Evolutionary conservation across 208 protist genomes (phyloP).

Genomic region (Crithidia acanthocephali): DNA sequence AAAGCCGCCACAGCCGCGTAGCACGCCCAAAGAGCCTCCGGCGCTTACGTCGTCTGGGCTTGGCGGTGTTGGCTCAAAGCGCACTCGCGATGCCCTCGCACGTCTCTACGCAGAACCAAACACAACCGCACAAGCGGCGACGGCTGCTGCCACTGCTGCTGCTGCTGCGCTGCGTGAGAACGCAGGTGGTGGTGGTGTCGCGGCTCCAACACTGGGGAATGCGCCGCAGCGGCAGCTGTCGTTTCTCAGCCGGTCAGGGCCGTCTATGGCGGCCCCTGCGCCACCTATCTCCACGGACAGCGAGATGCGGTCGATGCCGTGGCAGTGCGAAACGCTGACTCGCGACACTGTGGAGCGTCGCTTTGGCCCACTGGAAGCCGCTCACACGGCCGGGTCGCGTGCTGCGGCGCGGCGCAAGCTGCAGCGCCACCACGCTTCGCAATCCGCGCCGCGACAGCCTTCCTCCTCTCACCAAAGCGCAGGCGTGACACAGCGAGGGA

Average conservation of each 20-base stretch:
- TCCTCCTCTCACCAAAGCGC: no score
- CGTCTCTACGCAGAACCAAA: constrained; percentile 21
- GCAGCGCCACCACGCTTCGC: not conserved
- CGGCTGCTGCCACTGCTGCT: not conserved
- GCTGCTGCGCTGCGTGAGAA: not conserved
- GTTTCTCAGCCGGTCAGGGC: constrained; percentile 3
- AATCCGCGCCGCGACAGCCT: no score
- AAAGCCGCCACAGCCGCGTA: not conserved
- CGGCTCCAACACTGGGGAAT: not conserved
- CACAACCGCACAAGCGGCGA: no score
- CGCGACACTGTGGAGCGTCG: constrained; percentile 12
- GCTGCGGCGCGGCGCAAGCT: not conserved
- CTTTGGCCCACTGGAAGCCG: constrained; percentile 19
- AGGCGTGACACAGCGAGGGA: no score
- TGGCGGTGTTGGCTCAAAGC: constrained; percentile 20
- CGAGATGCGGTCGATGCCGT: constrained; percentile 1
- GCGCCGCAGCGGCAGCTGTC: not conserved
- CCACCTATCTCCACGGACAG: not conserved
- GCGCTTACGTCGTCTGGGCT: not conserved
- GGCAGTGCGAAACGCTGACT: constrained; percentile 18
- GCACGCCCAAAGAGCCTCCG: not conserved
- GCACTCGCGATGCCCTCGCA: constrained; percentile 27
- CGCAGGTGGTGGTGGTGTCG: not conserved
- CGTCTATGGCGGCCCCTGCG: not conserved
- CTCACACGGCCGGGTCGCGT: constrained; percentile 1